Percentiles rank a stretch among this genome's conserved stretches.
Conservation (phyloP, 163 green algal species). For the Volvox carteri region DNA sequence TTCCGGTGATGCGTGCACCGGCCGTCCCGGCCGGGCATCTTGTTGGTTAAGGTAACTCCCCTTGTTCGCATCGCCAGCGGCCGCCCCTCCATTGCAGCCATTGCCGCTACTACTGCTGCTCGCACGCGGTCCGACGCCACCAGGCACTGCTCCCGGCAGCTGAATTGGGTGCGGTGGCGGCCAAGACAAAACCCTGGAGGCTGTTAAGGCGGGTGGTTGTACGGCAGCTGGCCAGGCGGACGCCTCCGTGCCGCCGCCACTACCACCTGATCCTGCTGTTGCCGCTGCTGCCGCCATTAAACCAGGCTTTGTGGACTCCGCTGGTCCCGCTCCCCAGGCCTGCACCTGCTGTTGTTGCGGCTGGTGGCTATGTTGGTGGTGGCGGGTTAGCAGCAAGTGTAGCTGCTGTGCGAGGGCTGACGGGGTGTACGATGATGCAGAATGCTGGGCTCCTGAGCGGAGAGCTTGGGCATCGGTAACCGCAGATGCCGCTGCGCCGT, state of each 20-base stretch:
- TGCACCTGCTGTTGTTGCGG: conserved; percentile 3
- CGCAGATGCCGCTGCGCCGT: too few relatives aligned
- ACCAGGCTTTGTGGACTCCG: not conserved
- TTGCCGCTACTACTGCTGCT: not conserved
- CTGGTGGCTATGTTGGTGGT: conserved; percentile 10
- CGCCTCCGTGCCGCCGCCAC: not conserved
- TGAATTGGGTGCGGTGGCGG: not conserved
- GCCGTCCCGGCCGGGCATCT: too few relatives aligned
- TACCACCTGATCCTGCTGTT: not conserved
- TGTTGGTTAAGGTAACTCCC: too few relatives aligned
- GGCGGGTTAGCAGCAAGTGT: not conserved
- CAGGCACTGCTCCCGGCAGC: not conserved
- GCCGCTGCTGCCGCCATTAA: not conserved
- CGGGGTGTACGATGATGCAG: not conserved
- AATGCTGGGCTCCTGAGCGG: not conserved
- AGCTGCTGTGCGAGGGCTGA: not conserved
- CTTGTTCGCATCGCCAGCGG: too few relatives aligned
- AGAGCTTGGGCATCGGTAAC: not conserved
- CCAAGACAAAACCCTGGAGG: not conserved
- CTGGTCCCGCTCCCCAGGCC: not conserved
- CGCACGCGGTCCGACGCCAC: not conserved
- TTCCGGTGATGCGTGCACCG: too few relatives aligned
- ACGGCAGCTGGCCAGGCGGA: not conserved
- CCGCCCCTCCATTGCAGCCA: not conserved
- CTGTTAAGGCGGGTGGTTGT: not conserved